Conservation (phyloP, 129 eudicot genomes). For the Flaveria ramosissima region DNA sequence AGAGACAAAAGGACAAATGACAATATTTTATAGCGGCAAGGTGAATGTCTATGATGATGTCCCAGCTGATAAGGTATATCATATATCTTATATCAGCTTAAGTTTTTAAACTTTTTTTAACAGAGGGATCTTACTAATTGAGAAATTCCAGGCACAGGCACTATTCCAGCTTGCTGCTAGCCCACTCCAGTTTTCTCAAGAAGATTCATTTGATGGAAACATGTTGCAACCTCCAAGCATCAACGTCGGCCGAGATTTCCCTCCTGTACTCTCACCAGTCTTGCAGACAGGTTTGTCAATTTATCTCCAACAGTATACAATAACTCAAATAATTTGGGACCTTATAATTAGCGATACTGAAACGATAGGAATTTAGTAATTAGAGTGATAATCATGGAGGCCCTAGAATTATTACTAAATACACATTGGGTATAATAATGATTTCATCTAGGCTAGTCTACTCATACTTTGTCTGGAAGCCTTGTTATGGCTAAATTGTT, state of each 20-base stretch:
- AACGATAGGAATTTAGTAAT: neutral
- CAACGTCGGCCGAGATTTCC: slow-evolving; percentile 34
- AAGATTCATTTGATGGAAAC: slow-evolving; percentile 48
- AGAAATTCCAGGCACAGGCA: slow-evolving; percentile 63
- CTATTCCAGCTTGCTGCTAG: slow-evolving; percentile 91
- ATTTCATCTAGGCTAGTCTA: neutral
- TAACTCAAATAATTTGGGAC: neutral
- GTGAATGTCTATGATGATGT: slow-evolving; percentile 82
- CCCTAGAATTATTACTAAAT: slow-evolving; percentile 12
- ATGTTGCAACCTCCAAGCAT: slow-evolving; percentile 38
- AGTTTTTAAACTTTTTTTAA: slow-evolving; percentile 9
- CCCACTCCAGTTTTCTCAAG: slow-evolving; percentile 62
- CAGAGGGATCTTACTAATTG: slow-evolving; percentile 35
- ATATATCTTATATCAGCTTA: slow-evolving; percentile 32
- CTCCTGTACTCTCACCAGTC: slow-evolving; percentile 37
- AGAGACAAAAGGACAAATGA: slow-evolving; percentile 63
- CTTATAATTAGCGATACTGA: neutral
- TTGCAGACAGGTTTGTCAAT: slow-evolving; percentile 46
- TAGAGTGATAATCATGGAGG: neutral
- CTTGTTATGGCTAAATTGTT: neutral
- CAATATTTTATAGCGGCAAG: slow-evolving; percentile 79
- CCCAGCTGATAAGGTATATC: slow-evolving; percentile 71
- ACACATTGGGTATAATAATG: neutral
- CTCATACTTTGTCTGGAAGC: neutral
- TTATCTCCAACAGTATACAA: slow-evolving; percentile 1